Base-by-base conservation (phyloP, 2,329 filamentous ascomycete species). In the Pestalotiopsis sp. region DNA sequence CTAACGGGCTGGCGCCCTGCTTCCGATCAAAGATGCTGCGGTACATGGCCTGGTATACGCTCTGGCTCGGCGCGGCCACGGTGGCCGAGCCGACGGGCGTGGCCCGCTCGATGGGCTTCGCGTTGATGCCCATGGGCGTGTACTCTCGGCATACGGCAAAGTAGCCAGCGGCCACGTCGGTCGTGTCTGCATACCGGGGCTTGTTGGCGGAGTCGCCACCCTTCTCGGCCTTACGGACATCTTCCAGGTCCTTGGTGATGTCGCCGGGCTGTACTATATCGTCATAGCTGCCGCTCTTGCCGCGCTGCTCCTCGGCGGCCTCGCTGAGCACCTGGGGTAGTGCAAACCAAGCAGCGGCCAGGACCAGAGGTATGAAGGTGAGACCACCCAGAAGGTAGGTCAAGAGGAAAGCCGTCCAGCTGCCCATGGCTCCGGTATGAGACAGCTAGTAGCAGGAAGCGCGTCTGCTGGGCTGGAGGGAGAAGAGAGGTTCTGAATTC, bases 1-100 rank as follows among this genome's bases (percentile, higher is more conserved):
- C 86, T 67, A 87, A 72, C 2, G 85, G 83, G 1, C 81, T 80
- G 2, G 82, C 73, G 9, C 76, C 73, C 45, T 82, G 85, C 75
- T 92, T 95, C 75, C 95, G 89, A 74, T 97, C 94, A 78, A 99
- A 98, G 70, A 99, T 92, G 79, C 93, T 97, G 78, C 94, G 87
- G 81, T 99, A 99, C 94, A 99, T 98, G 79, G 92, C 92, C 86
- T 98, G 96, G 80, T 98, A 98, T 49, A 99, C 95, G 79, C 95
- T 98, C 68, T 93, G 94, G 76, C 94, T 97, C 68, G 94, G 92
- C 57, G 92, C 85, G 41, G 91, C 89, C 59, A 96, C 90, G 17
- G 92, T 91, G 65, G 88, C 81, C 68, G 92, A 90, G 20, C 93
- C 94, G 13, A 93, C 88, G 5, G 94, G 93, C 0, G 93, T 95